Evolutionary conservation across 192 early-diverging fungal genomes (phyloP).

Genomic region (Dissophora globulifera): DNA sequence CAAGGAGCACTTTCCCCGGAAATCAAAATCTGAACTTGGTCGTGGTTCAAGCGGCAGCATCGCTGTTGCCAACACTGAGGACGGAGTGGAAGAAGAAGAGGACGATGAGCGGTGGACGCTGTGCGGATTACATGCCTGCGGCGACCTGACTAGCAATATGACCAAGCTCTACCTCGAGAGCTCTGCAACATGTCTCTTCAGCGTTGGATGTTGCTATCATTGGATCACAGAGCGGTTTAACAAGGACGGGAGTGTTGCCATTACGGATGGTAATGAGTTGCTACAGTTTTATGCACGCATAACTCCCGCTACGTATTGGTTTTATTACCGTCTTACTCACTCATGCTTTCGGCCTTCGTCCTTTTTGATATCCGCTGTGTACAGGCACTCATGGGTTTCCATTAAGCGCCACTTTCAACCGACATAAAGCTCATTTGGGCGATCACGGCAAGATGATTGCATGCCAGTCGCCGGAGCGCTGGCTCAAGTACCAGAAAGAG

Average conservation of each 20-base stretch:
- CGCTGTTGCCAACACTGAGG: too few relatives aligned
- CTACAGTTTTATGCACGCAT: too few relatives aligned
- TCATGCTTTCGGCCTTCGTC: neutral
- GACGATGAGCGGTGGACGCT: conserved; percentile 67
- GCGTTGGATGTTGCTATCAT: conserved; percentile 91
- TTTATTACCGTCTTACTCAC: too few relatives aligned
- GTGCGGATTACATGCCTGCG: conserved; percentile 88
- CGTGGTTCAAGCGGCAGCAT: too few relatives aligned
- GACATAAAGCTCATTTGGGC: conserved; percentile 57
- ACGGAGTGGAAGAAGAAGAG: neutral
- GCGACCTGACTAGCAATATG: conserved; percentile 80
- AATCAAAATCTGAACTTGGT: too few relatives aligned
- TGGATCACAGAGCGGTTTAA: conserved; percentile 68
- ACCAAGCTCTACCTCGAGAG: conserved; percentile 72
- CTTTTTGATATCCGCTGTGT: neutral
- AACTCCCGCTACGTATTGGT: too few relatives aligned
- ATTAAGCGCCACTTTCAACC: conserved; percentile 43
- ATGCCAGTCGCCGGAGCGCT: conserved; percentile 85
- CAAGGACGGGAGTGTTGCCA: conserved; percentile 33
- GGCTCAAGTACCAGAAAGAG: conserved; percentile 67
- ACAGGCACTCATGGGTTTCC: conserved; percentile 52
- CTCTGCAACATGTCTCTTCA: conserved; percentile 65
- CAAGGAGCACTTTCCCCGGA: conserved; percentile 49
- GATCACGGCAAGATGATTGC: conserved; percentile 74
- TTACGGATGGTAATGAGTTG: conserved; percentile 22